Conservation (phyloP, 129 eudicot species). For the Oenanthe sinensis region DNA sequence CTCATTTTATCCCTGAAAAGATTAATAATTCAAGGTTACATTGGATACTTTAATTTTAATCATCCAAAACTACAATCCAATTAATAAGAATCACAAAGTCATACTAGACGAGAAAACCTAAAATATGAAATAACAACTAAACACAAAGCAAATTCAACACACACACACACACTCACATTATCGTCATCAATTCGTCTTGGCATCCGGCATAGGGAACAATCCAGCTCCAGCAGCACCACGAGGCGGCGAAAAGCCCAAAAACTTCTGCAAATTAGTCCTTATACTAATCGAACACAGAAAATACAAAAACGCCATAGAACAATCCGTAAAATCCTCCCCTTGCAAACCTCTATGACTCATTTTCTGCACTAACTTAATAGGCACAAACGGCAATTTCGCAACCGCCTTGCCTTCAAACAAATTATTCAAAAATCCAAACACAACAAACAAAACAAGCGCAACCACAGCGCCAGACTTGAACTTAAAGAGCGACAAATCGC, state of each 20-base stretch:
- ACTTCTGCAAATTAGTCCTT: slow-evolving; percentile 90
- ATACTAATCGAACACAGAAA: slow-evolving; percentile 83
- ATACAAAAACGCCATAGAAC: slow-evolving; percentile 96
- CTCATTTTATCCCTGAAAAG: too few relatives aligned
- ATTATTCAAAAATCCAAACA: slow-evolving; percentile 65
- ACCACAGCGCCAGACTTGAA: slow-evolving; percentile 93
- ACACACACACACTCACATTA: neutral
- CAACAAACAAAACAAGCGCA: slow-evolving; percentile 68
- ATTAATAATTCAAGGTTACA: too few relatives aligned
- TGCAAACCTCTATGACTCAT: slow-evolving; percentile 82
- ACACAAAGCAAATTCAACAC: neutral
- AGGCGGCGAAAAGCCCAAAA: slow-evolving; percentile 93
- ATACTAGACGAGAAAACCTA: neutral
- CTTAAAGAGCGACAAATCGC: slow-evolving; percentile 77
- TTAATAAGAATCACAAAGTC: neutral
- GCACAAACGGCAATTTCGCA: slow-evolving; percentile 92
- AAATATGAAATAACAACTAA: slow-evolving; percentile 1
- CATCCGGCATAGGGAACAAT: slow-evolving; percentile 79
- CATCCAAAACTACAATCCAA: neutral
- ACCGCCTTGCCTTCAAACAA: slow-evolving; percentile 79
- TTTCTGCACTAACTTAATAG: slow-evolving; percentile 68
- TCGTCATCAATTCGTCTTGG: slow-evolving; percentile 49
- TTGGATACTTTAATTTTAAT: too few relatives aligned
- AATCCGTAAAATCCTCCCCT: slow-evolving; percentile 90
- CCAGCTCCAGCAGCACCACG: slow-evolving; percentile 87